phyloP scores from a whole-genome alignment of 2,329 filamentous ascomycete genomes.

The Decorospora gaudefroyi region DNA sequence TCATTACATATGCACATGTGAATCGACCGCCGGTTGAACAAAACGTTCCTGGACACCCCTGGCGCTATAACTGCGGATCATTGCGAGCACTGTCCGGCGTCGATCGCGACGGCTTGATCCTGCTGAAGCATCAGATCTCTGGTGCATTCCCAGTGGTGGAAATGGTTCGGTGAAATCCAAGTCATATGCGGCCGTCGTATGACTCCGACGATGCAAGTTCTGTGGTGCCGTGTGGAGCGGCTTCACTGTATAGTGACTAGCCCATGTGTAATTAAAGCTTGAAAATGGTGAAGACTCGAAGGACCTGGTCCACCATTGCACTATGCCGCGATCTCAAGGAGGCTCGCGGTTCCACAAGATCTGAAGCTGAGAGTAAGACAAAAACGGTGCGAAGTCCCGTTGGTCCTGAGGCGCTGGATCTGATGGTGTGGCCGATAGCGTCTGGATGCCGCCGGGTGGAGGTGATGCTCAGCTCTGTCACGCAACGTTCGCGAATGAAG shows the following conservation, averaged over 20 bases:
- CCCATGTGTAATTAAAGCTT: slow-evolving; percentile 15
- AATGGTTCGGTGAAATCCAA: slow-evolving; percentile 34
- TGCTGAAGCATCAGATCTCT: slow-evolving; percentile 24
- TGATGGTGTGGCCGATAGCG: slow-evolving; percentile 22
- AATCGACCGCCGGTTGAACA: slow-evolving; percentile 27
- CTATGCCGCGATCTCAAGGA: background rate
- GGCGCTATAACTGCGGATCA: slow-evolving; percentile 20
- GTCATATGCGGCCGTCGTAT: slow-evolving; percentile 36
- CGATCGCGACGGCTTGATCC: slow-evolving; percentile 30
- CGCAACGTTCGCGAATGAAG: slow-evolving; percentile 29
- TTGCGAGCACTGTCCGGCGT: slow-evolving; percentile 31
- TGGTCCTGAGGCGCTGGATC: slow-evolving; percentile 5
- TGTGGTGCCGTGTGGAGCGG: slow-evolving; percentile 36
- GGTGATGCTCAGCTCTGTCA: slow-evolving; percentile 25
- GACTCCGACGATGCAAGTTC: slow-evolving; percentile 24
- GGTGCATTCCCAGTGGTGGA: slow-evolving; percentile 34
- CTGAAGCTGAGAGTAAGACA: slow-evolving; percentile 7
- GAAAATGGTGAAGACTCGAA: slow-evolving; percentile 3
- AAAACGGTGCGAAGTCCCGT: slow-evolving; percentile 14
- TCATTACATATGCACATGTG: slow-evolving; percentile 20
- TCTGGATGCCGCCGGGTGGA: slow-evolving; percentile 19
- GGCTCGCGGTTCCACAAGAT: slow-evolving; percentile 7
- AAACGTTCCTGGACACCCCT: slow-evolving; percentile 22
- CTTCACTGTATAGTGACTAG: slow-evolving; percentile 18
- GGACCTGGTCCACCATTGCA: background rate